phyloP scores from a whole-genome alignment of 108 stramenopile species.

The Cyclostephanos invisitatus region DNA sequence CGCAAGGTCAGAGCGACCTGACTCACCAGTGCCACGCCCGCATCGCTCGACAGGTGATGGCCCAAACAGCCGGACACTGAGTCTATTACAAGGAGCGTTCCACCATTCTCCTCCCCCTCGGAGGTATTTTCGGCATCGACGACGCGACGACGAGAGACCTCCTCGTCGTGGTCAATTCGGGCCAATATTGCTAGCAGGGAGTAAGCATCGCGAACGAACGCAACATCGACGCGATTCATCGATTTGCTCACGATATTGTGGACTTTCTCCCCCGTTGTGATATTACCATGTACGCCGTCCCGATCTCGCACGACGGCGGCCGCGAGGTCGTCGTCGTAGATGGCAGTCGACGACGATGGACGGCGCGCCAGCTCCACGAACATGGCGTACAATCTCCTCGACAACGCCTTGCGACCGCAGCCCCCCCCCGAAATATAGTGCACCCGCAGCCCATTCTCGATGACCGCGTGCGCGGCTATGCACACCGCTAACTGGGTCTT shows the following conservation, averaged over 20 bases:
- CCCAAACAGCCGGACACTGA: slow-evolving; percentile 50
- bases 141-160: background rate
- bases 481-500: slow-evolving; percentile 50
- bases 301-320: background rate
- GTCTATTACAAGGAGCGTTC: slow-evolving; percentile 43
- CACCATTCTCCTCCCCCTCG: background rate
- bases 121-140: background rate
- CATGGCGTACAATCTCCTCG: slow-evolving; percentile 27
- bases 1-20: slow-evolving; percentile 43
- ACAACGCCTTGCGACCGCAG: slow-evolving; percentile 17
- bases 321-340: background rate
- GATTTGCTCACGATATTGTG: slow-evolving; percentile 4
- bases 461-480: slow-evolving; percentile 36
- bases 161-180: slow-evolving; percentile 33
- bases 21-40: slow-evolving; percentile 30
- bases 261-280: background rate
- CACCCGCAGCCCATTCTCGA: slow-evolving; percentile 16
- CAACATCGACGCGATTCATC: slow-evolving; percentile 25
- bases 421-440: slow-evolving; percentile 28
- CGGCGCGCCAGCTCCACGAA: slow-evolving; percentile 16
- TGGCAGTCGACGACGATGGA: background rate
- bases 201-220: slow-evolving; percentile 32
- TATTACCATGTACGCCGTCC: background rate
- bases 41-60: slow-evolving; percentile 32
- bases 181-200: slow-evolving; percentile 41